phyloP scores from a whole-genome alignment of 2,329 filamentous ascomycete genomes.

The Aspergillus nomiae region DNA sequence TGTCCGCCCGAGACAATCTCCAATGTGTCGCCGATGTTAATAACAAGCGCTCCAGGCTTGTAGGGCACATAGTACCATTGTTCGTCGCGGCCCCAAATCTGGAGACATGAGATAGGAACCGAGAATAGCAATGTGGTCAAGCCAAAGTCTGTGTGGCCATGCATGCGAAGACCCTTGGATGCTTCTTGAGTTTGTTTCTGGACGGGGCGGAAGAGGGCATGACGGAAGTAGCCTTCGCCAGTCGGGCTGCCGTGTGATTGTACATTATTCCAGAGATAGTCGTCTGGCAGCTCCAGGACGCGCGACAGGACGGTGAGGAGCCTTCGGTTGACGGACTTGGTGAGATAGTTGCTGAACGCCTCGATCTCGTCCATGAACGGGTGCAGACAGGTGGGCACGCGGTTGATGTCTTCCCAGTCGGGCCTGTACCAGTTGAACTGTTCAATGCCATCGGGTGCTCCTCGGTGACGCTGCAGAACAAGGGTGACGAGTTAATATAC shows the following conservation, averaged over 20 bases:
- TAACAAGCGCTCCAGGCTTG: slow-evolving; percentile 50
- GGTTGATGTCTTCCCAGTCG: slow-evolving; percentile 47
- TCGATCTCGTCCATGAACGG: slow-evolving; percentile 56
- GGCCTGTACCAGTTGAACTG: slow-evolving; percentile 57
- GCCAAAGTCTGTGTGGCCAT: slow-evolving; percentile 54
- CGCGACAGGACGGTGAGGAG: slow-evolving; percentile 45
- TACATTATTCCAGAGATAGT: slow-evolving; percentile 49
- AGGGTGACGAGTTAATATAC: not conserved
- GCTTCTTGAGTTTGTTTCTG: slow-evolving; percentile 39
- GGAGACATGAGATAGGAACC: slow-evolving; percentile 51
- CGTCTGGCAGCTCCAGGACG: slow-evolving; percentile 48
- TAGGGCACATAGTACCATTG: slow-evolving; percentile 50
- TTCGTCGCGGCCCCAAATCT: slow-evolving; percentile 49
- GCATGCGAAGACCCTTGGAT: slow-evolving; percentile 43
- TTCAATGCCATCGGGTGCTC: slow-evolving; percentile 53
- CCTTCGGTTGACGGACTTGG: slow-evolving; percentile 50
- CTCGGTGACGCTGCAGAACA: slow-evolving; percentile 40
- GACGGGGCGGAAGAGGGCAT: slow-evolving; percentile 47
- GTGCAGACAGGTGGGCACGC: slow-evolving; percentile 49
- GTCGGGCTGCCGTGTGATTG: slow-evolving; percentile 47
- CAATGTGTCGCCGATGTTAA: slow-evolving; percentile 52
- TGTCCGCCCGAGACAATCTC: slow-evolving; percentile 51
- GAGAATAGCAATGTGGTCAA: slow-evolving; percentile 51
- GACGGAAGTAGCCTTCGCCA: slow-evolving; percentile 51
- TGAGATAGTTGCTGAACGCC: slow-evolving; percentile 51